Evolutionary conservation across 495 filamentous ascomycete genomes (phyloP), one percentile per base, ranked within the genome.

Genomic region (Podospora pseudocomata): DNA sequence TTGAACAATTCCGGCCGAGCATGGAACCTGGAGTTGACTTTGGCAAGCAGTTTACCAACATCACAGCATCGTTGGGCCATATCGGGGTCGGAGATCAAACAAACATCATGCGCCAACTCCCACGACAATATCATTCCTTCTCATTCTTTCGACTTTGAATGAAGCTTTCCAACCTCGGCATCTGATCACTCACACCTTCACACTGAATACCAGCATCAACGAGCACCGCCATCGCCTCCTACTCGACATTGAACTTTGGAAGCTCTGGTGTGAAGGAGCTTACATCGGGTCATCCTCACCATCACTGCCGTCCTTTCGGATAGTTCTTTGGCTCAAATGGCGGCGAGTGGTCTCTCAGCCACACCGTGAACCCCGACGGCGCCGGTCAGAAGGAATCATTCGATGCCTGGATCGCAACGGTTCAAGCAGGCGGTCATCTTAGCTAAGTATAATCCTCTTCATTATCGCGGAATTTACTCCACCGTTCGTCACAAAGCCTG

Each of bases 311-410:
- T 58, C 55, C 55, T 5, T 58, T 58, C 55, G 55, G 55, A 58
- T 58, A 26, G 55, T 58, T 58, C 2, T 49, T 49, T 11, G 39
- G 15, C 15, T 16, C 39, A 49, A 5, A 11, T 49, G 39, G 39
- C 39, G 39, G 39, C 39, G 39, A 13, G 39, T 16, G 34, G 34
- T 49, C 39, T 49, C 39, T 49, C 55, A 58, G 55, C 55, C 55
- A 58, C 55, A 58, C 55, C 55, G 6, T 58, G 55, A 58, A 20
- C 55, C 9, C 55, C 55, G 55, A 58, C 55, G 55, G 55, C 55
- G 55, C 6, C 55, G 23, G 55, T 5, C 11, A 26, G 18, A 26
- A 58, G 55, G n/a, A 58, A 58, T 26, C n/a, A 58, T 11, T 49
- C 39, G 39, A 49, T 49, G 23, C 23, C 23, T 23, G 39, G 55